Evolutionary conservation across 495 filamentous ascomycete species (phyloP), one percentile per base, ranked within the genome.

Genomic region (Parathielavia appendiculata): DNA sequence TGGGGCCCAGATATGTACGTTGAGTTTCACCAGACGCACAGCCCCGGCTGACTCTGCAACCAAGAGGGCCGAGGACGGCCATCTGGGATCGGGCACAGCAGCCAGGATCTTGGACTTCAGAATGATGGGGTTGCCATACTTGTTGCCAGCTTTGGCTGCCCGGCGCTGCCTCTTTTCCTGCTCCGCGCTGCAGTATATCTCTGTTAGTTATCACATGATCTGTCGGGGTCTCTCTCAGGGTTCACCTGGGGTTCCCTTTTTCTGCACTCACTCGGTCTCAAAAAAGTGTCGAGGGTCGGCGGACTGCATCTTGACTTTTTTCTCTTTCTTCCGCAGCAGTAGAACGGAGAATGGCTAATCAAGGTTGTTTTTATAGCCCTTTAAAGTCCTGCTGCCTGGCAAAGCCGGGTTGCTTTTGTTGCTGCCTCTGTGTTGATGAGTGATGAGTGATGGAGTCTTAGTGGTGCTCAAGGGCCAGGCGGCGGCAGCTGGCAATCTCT

Each of bases 21-120:
- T 82, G 49, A 95, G 71, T 56, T 82, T 76, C 16, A 97, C 75
- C 59, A 82, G 82, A 34, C 87, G 82, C 14, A 92, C 85, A 8
- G 82, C 81, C 1, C 91, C 92, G 16, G 84, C 85, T 39, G 90
- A 92, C 67, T 95, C 91, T 30, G 91, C 91, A 50, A 96, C 76
- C 65, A 87, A 89, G 19, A 97, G 73, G n/a, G 77, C 51, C 0
- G 73, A 79, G 0, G 78, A 75, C 0, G 75, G 67, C 54, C 82
- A 77, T 41, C 76, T 69, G 8, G 89, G 89, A 63, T 96, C 89
- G 4, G 77, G 64, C n/a, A 82, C 69, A 23, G 90, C 79, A 20
- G 87, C 90, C 38, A 96, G 80, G 56, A 97, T 83, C 74, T 98
- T 98, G 64, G 89, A 91, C 59, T 85, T 83, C 3, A 96, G 75